Base-by-base conservation (phyloP, 2,329 filamentous ascomycete genomes). In the Trichoderma arundinaceum region DNA sequence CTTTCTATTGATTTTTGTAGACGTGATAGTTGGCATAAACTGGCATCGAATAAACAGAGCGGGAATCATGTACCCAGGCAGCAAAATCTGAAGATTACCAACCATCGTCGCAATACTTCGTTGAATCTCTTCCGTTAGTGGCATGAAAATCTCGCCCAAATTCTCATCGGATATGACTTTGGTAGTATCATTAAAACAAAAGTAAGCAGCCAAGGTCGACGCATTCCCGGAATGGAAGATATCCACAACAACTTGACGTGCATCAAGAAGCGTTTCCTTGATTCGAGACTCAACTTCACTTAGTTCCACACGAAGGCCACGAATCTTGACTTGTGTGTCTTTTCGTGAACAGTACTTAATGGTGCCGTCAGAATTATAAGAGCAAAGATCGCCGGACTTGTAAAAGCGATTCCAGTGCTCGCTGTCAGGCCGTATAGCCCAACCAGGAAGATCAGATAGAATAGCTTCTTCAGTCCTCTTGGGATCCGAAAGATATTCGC, bases 41-140 rank as follows among this genome's bases (percentile, higher is more conserved):
- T 49, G 59, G 33, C 39, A 41, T 19, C 46, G 22, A 22, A 66
- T 64, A 13, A 68, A 43, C 15, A 66, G 64, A 10, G 57, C 19
- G 2, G 67, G 67, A 41, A 68, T 33, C 67, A 68, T 68, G 35
- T 68, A 67, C 10, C 49, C 38, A 9, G 67, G 53, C 9, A 68
- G 46, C 39, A 48, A 6, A 41, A 28, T 44, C 19, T 43, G 44
- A 35, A 54, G 17, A 1, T 60, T 58, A 10, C 35, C 52, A 19
- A 54, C 35, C 52, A 54, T 54, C 4, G 35, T 8, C 15, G 52
- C 33, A 8, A 54, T 19, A 10, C 1, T n/a, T 17, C 39, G 52
- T 22, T 54, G 52, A 9, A 19, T 12, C 9, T 39, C 52, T 39
- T 54, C 35, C 7, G 7, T 15, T 10, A 54, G 39, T 0, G 17